Evolutionary conservation across 306 rosid genomes (phyloP).

Genomic region (Datisca glomerata): DNA sequence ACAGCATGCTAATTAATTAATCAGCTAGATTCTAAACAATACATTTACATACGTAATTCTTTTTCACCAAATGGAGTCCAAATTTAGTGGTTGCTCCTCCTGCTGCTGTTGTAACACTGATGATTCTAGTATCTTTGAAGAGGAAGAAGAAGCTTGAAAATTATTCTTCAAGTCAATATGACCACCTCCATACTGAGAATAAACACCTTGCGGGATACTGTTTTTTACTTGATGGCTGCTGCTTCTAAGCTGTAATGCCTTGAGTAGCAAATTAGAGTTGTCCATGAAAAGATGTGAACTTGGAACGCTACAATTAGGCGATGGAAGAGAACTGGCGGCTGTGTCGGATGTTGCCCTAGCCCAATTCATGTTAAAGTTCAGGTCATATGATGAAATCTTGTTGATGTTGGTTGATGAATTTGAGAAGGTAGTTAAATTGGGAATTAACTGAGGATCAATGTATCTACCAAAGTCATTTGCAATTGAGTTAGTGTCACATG

Average conservation of each 20-base stretch:
- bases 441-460: conserved; percentile 42
- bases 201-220: conserved; percentile 14
- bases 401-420: conserved; percentile 11
- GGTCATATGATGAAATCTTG: conserved; percentile 11
- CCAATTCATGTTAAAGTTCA: conserved; percentile 48
- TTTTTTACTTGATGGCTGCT: conserved; percentile 38
- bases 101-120: conserved; percentile 26
- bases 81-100: conserved; percentile 74
- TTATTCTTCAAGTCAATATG: conserved; percentile 16
- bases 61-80: conserved; percentile 88
- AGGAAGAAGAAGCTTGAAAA: conserved; percentile 42
- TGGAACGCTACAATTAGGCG: conserved; percentile 39
- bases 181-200: conserved; percentile 30
- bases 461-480: conserved; percentile 62
- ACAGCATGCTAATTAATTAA: neutral
- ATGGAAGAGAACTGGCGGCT: conserved; percentile 19
- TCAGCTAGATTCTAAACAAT: neutral
- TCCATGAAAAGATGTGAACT: conserved; percentile 42
- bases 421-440: conserved; percentile 32
- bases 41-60: neutral
- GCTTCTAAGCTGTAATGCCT: conserved; percentile 73
- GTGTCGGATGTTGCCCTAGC: conserved; percentile 2
- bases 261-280: conserved; percentile 74
- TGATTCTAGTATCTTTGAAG: conserved; percentile 34
- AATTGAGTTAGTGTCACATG: conserved; percentile 52